phyloP scores from a whole-genome alignment of 768 basidiomycete genomes.

The Podaxis sp. region DNA sequence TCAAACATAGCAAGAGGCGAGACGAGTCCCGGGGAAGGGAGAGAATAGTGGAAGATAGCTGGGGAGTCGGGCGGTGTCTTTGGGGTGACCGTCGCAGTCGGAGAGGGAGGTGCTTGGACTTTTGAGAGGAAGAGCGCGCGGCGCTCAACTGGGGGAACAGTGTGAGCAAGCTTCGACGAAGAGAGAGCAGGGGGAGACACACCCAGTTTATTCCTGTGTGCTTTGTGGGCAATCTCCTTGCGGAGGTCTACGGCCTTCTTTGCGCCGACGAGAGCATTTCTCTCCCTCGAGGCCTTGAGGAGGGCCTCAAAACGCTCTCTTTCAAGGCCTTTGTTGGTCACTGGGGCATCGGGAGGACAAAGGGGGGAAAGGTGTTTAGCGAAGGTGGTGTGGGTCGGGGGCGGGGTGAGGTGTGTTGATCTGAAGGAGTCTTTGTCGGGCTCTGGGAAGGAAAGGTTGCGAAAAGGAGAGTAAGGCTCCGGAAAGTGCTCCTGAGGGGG shows the following conservation, averaged over 20 bases:
- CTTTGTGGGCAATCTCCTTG: slow-evolving; percentile 70
- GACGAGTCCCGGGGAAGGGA: slow-evolving; percentile 64
- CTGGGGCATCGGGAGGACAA: slow-evolving; percentile 33
- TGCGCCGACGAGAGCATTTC: slow-evolving; percentile 37
- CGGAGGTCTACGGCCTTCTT: slow-evolving; percentile 54
- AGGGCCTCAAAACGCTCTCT: slow-evolving; percentile 59
- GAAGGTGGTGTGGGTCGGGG: slow-evolving; percentile 41
- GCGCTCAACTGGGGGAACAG: slow-evolving; percentile 51
- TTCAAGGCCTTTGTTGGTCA: slow-evolving; percentile 50
- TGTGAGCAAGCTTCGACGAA: not conserved
- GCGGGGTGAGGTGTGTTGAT: slow-evolving; percentile 53
- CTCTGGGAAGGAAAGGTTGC: slow-evolving; percentile 24
- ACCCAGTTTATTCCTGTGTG: slow-evolving; percentile 74
- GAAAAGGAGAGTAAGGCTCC: slow-evolving; percentile 65
- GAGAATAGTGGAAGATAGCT: slow-evolving; percentile 60
- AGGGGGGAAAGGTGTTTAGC: slow-evolving; percentile 47
- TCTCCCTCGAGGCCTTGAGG: slow-evolving; percentile 56
- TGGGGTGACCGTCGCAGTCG: slow-evolving; percentile 50
- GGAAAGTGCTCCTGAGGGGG: slow-evolving; percentile 45
- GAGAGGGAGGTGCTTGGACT: slow-evolving; percentile 61
- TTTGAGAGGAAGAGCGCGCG: slow-evolving; percentile 74
- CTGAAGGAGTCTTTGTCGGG: slow-evolving; percentile 50
- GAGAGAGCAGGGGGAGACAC: slow-evolving; percentile 20
- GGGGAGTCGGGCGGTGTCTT: slow-evolving; percentile 71
- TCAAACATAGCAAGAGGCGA: slow-evolving; percentile 62